Evolutionary conservation across 1,284 basidiomycete species (phyloP).

Genomic region (Apiotrichum akiyoshidainum): DNA sequence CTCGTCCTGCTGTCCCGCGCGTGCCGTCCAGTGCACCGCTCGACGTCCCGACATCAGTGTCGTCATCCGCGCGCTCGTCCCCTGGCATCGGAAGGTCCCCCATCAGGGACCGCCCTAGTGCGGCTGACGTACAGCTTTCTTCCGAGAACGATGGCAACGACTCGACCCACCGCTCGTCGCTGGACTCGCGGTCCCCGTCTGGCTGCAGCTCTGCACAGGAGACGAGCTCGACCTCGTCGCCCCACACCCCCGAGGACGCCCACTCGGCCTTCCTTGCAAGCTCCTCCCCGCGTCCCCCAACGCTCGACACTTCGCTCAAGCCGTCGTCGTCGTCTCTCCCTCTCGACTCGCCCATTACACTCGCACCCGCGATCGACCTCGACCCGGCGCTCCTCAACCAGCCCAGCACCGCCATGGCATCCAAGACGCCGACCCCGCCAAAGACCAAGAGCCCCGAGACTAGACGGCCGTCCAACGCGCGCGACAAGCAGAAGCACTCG

Average conservation of each 20-base stretch:
- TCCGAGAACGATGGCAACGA: constrained; percentile 6
- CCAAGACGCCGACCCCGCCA: background rate
- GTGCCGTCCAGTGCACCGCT: background rate
- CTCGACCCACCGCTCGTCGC: constrained; percentile 26
- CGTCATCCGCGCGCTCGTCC: background rate
- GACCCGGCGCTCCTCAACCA: background rate
- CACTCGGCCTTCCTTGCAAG: constrained; percentile 14
- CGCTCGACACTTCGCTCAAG: background rate
- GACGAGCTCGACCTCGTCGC: constrained; percentile 44
- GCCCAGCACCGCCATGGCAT: background rate
- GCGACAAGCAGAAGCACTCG: background rate
- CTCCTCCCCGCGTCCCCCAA: background rate
- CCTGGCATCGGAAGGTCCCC: background rate
- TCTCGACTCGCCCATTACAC: constrained; percentile 9
- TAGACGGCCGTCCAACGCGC: background rate
- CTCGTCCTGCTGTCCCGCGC: background rate
- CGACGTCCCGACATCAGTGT: background rate
- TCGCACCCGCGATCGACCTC: constrained; percentile 9
- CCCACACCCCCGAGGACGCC: constrained; percentile 37
- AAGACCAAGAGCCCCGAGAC: background rate
- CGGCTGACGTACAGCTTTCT: background rate
- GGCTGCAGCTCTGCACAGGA: constrained; percentile 43
- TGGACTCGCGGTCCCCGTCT: constrained; percentile 44
- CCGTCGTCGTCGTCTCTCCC: background rate
- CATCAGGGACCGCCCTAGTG: background rate